phyloP scores from a whole-genome alignment of 345 rosid genomes.

The Toxicodendron radicans region DNA sequence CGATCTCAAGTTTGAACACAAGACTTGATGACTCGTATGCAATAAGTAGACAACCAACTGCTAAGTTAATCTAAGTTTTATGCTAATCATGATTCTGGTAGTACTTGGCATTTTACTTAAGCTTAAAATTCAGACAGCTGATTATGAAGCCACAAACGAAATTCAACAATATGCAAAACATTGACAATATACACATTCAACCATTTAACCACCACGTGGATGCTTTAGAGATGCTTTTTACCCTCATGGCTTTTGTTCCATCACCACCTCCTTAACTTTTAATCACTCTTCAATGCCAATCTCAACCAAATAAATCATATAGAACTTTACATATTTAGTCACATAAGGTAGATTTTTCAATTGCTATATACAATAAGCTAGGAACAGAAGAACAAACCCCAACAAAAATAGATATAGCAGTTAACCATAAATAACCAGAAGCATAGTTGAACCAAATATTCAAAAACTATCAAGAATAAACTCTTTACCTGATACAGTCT shows the following conservation, averaged over 20 bases:
- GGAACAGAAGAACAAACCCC: not conserved
- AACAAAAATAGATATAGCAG: not conserved
- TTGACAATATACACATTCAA: not conserved
- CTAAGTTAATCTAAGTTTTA: not conserved
- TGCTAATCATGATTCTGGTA: not conserved
- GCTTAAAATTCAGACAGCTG: not conserved
- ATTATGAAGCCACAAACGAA: not conserved
- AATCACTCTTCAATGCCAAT: not conserved
- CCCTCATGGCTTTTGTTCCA: not conserved
- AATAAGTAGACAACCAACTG: not conserved
- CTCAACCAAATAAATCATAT: not conserved
- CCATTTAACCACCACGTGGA: not conserved
- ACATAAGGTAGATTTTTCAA: not conserved
- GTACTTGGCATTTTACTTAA: not conserved
- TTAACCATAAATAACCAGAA: not conserved
- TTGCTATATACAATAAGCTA: not conserved
- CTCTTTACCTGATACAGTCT: conserved; percentile 69
- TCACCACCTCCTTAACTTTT: not conserved
- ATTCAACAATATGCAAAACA: not conserved
- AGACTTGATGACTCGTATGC: not conserved
- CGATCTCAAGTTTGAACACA: not conserved
- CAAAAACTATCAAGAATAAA: conserved; percentile 5
- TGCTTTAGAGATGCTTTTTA: conserved; percentile 2
- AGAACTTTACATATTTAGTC: not conserved
- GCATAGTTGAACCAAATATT: not conserved